Evolutionary conservation across 2,329 filamentous ascomycete species (phyloP), one percentile per base, ranked within the genome.

Genomic region (Cladosporium sp.): DNA sequence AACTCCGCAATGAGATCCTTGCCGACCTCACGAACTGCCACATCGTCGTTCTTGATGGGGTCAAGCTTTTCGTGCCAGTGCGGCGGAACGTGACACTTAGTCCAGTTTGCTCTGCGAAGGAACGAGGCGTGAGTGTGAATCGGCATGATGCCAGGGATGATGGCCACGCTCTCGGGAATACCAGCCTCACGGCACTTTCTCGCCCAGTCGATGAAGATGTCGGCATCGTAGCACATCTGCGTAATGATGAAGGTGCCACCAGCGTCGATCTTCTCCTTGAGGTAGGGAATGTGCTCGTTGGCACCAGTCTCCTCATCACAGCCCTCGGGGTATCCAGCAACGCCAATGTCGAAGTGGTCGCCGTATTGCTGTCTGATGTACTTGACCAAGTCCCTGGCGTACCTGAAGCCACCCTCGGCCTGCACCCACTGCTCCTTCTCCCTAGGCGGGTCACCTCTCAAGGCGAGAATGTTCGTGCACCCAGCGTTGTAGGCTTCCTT

Each of bases 171-270:
- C 13, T 67, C 63, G 9, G 64, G 63, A 64, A 99, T 92, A 42
- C 93, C 93, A 63, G 83, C 84, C 47, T 85, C 89, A 43, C 91
- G 86, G 53, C 92, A 90, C 67, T 88, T 93, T 59, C 81, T 77
- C 32, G 95, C 87, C 93, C 93, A 99, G 47, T 84, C 80, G 48
- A 97, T 72, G 71, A 99, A 99, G 66, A 93, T 92, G 64, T 99
- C 92, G 43, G 83, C 91, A 64, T 99, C 92, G 75, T 99, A 99
- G 73, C 97, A 97, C 93, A 99, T 99, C 73, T 99, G 93, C 0
- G 93, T 97, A 48, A 99, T 88, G 57, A 99, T 88, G 68, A 97
- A 99, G 6, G 87, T 86, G 55, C 86, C 91, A 45, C 93, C 93
- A 53, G 89, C 88, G 67, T 99, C 93, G 29, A 97, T 85, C 75